These are phyloP conservation scores for Annulohypoxylon nitens DNA, from an alignment of 495 filamentous ascomycete species.

Conservation along the genomic window DNA sequence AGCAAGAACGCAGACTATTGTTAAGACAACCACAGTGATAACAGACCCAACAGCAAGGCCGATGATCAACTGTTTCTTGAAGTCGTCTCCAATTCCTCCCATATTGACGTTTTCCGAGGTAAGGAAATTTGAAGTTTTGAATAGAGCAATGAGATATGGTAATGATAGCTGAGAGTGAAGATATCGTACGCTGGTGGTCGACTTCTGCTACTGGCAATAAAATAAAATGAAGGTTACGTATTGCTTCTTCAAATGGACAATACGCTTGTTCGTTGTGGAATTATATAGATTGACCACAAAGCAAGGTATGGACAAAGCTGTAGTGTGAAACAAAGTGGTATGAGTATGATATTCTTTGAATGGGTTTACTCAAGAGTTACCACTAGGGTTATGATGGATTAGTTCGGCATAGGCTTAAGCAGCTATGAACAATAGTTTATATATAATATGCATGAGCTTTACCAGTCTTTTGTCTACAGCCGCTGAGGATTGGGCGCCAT, in stretches of 20 bases:
- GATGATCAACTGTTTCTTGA: conserved; percentile 32
- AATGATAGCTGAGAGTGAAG: not conserved
- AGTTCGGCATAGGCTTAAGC: not conserved
- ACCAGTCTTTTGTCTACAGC: not conserved
- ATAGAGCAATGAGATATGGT: not conserved
- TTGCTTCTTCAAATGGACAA: not conserved
- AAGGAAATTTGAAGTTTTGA: not conserved
- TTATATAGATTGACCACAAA: not conserved
- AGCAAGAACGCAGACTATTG: conserved; percentile 41
- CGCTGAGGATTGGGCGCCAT: conserved; percentile 5
- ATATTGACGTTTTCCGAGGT: conserved; percentile 4
- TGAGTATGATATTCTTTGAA: not conserved
- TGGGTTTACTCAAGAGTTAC: not conserved
- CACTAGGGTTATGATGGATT: not conserved
- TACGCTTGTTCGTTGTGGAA: not conserved
- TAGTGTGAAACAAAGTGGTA: not conserved
- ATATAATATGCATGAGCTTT: conserved; percentile 11
- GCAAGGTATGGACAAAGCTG: not conserved
- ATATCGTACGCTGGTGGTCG: not conserved
- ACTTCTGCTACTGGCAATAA: not conserved
- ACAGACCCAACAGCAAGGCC: conserved; percentile 39
- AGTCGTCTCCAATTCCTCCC: conserved; percentile 25
- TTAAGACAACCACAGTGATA: conserved; percentile 28
- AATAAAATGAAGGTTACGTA: not conserved
- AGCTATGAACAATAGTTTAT: not conserved